Evolutionary conservation across 805 yeast genomes (phyloP).

Genomic region (Monosporozyma servazzii): DNA sequence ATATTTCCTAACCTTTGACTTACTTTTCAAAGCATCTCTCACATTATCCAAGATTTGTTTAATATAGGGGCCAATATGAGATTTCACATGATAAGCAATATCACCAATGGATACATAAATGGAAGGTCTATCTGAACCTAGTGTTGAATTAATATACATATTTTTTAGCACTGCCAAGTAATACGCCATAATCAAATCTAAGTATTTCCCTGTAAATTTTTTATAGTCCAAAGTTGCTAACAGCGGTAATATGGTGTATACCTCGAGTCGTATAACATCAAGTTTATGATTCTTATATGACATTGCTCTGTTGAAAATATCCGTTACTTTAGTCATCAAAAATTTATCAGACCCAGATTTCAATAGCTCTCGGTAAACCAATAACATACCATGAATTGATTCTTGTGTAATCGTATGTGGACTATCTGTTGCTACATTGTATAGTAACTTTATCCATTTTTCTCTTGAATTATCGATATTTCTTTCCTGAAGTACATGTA

Average conservation of each 20-base stretch:
- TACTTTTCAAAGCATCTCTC: slow-evolving; percentile 59
- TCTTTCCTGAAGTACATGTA: slow-evolving; percentile 69
- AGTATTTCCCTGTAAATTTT: slow-evolving; percentile 66
- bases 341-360: slow-evolving; percentile 57
- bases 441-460: slow-evolving; percentile 65
- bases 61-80: slow-evolving; percentile 77
- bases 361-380: slow-evolving; percentile 74
- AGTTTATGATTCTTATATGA: slow-evolving; percentile 71
- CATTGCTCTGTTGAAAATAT: slow-evolving; percentile 66
- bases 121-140: slow-evolving; percentile 51
- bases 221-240: slow-evolving; percentile 71
- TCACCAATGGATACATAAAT: slow-evolving; percentile 78
- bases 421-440: slow-evolving; percentile 32
- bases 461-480: slow-evolving; percentile 54
- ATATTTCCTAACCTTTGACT: slow-evolving; percentile 50
- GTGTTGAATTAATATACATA: slow-evolving; percentile 33
- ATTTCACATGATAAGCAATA: slow-evolving; percentile 64
- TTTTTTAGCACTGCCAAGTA: slow-evolving; percentile 71
- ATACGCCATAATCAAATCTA: slow-evolving; percentile 70
- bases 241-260: slow-evolving; percentile 74
- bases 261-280: slow-evolving; percentile 67
- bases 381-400: slow-evolving; percentile 75
- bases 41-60: slow-evolving; percentile 81
- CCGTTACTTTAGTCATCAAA: slow-evolving; percentile 61
- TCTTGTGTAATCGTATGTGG: slow-evolving; percentile 32